Base-by-base conservation (phyloP, 805 yeast species). In the Wickerhamomyces pijperi region DNA sequence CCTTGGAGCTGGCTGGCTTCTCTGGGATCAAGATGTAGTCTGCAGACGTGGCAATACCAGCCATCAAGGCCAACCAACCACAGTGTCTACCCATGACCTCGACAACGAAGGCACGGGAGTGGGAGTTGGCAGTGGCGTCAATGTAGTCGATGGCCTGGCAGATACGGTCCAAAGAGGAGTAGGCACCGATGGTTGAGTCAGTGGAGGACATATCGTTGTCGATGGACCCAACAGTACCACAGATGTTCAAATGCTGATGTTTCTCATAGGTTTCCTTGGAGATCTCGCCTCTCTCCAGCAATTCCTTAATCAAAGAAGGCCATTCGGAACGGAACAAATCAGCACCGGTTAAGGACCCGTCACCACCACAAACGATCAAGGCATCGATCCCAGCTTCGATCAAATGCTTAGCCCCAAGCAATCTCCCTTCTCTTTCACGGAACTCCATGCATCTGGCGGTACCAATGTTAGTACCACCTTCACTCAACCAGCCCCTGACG, bases 61-160 rank as follows among this genome's bases (percentile, higher is more conserved):
- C 94, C 92, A 87, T 88, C 50, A 92, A 67, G 2, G 94, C 97
- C 51, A 92, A 73, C 98, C 98, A 92, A 46, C 98, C 98, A 70
- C 98, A 92, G 61, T 92, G 97, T 57, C 98, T 78, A 45, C 98
- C 98, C 98, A 92, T 92, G 32, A 92, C 98, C 60, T 92, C 98
- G 43, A 92, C 83, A 34, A 92, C 96, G 59, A 92, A 92, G 7
- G 98, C 98, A 55, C 98, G 76, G 13, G 95, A 85, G 61, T 92
- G 98, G 3, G 97, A 90, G 49, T 83, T 76, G 15, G 98, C 98
- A 29, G 98, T 92, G 38, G 97, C 95, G 61, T 88, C 97, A 49
- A 92, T 92, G 65, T 86, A 90, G 62, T 92, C 97, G 45, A 92
- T 87, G 68, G 85, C 80, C 61, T 86, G 84, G 62, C 95, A 82